Percentiles rank a stretch among this genome's conserved stretches.
These are phyloP conservation scores for Rehmannia glutinosa DNA, from an alignment of 257 asterid species.

Conservation along the genomic window DNA sequence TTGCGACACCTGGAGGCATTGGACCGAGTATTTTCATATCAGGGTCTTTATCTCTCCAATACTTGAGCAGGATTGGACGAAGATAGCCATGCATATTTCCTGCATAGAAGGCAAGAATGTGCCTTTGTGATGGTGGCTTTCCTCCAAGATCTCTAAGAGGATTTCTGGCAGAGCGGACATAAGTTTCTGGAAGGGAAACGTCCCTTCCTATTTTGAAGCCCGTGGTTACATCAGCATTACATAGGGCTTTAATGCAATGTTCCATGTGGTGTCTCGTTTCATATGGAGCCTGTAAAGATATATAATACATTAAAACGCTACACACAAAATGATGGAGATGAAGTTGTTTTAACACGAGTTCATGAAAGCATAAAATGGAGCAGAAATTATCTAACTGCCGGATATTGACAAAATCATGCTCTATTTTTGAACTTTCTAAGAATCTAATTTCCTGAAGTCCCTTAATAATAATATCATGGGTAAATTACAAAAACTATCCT, in stretches of 20 bases:
- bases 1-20: slow-evolving; percentile 78
- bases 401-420: not conserved
- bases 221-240: slow-evolving; percentile 73
- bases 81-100: slow-evolving; percentile 83
- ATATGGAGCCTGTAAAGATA: slow-evolving; percentile 61
- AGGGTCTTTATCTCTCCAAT: slow-evolving; percentile 68
- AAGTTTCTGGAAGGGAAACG: slow-evolving; percentile 73
- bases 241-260: slow-evolving; percentile 82
- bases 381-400: not conserved
- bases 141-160: slow-evolving; percentile 87
- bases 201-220: slow-evolving; percentile 89
- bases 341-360: not conserved
- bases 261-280: slow-evolving; percentile 89
- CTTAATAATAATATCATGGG: too few relatives aligned
- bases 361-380: too few relatives aligned
- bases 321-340: not conserved
- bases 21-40: slow-evolving; percentile 71
- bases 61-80: slow-evolving; percentile 63
- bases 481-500: too few relatives aligned
- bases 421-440: not conserved
- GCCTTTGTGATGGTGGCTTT: slow-evolving; percentile 62
- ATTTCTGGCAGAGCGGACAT: slow-evolving; percentile 64
- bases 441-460: not conserved
- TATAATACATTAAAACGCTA: not conserved
- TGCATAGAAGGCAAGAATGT: slow-evolving; percentile 72